A percentile compares a stretch with the other conserved stretches of the same genome.
phyloP scores from a whole-genome alignment of 164 flowering plant genomes.

The Stephania yunnanensis region DNA sequence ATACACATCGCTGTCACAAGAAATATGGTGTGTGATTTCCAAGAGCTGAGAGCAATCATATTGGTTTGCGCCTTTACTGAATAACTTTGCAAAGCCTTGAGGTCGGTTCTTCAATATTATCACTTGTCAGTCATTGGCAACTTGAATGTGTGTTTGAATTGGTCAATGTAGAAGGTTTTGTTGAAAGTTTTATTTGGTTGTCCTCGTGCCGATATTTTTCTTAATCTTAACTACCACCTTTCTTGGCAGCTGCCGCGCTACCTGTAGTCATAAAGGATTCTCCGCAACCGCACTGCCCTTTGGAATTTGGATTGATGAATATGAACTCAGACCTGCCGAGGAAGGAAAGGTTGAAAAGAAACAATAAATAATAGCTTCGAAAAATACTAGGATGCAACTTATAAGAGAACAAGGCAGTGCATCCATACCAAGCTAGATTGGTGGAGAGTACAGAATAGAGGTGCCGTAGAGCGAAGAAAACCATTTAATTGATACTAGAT shows the following conservation, averaged over 20 bases:
- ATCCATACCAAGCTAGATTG: not conserved
- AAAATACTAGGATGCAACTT: not conserved
- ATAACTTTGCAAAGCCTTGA: not conserved
- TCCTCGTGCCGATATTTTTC: not conserved
- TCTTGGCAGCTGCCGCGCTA: constrained; percentile 32
- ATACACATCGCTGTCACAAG: not conserved
- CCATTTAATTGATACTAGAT: not conserved
- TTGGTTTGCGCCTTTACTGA: not conserved
- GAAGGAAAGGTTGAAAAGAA: not conserved
- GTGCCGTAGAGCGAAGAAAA: not conserved
- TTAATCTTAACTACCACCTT: constrained; percentile 20
- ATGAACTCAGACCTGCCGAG: constrained; percentile 74
- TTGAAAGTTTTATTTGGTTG: not conserved
- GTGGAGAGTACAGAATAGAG: not conserved
- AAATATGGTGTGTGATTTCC: not conserved
- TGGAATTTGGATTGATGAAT: constrained; percentile 78
- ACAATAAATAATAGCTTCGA: not conserved
- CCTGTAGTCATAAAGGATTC: constrained; percentile 77
- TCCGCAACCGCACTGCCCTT: constrained; percentile 85
- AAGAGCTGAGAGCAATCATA: not conserved
- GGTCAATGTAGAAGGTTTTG: not conserved
- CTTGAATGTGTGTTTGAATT: not conserved
- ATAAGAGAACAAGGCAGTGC: not conserved
- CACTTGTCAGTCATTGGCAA: not conserved
- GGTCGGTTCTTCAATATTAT: not conserved